Evolutionary conservation across 768 basidiomycete species (phyloP), one percentile per base, ranked within the genome.

Genomic region (Agrocybe pediades): DNA sequence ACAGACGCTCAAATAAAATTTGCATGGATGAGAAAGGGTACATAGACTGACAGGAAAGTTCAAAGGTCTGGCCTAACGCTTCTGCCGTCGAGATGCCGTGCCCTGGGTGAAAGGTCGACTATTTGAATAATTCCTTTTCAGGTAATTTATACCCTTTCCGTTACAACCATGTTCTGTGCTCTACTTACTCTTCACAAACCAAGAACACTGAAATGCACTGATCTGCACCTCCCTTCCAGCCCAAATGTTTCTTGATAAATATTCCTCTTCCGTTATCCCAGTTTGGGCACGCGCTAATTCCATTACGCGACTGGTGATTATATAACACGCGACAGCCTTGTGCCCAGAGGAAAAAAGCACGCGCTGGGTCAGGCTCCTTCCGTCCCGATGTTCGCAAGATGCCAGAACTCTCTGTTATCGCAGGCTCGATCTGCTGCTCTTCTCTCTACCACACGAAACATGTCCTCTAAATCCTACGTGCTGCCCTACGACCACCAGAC

Each of bases 401-500:
- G 60, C 36, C 33, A 36, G 11, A 36, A 36, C 11, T n/a, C 40
- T 26, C 47, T 51, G 36, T 56, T 63, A 58, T 65, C 57, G 54
- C 33, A 36, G 33, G 52, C 53, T 51, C 57, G 59, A 56, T 56
- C 46, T 58, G 54, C 49, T 56, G 56, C 56, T 47, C 62, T 56
- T 51, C 63, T 61, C 61, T 63, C 60, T 36, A 57, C 54, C 21
- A 40, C 47, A 21, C 59, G 45, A 57, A 71, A 69, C 30, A 85
- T 86, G 78, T 76, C 85, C 25, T 73, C 78, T 21, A 74, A 76
- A 21, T 83, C 85, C 15, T 81, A 76, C 67, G 60, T 89, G 68
- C 65, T 87, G 41, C 86, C 84, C 5, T 69, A 82, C 68, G 80
- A 87, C 65, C 82, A 78, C 58, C 63, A 73, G 53, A 66, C 68